Base-by-base conservation (phyloP, 2,329 filamentous ascomycete genomes). In the Penicillium occitanis region DNA sequence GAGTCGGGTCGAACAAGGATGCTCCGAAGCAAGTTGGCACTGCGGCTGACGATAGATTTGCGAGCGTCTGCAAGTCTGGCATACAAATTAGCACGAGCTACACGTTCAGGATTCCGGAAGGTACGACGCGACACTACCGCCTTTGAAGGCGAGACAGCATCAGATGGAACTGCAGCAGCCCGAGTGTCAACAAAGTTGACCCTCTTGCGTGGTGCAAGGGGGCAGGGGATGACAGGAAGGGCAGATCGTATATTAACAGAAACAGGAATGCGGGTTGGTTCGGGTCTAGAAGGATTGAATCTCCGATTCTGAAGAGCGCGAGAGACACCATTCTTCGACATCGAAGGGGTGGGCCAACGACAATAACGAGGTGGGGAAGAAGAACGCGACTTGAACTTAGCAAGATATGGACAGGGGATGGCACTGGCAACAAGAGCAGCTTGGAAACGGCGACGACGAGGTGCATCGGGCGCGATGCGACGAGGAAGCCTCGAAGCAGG, bases 251-350 rank as follows among this genome's bases (percentile, higher is more conserved):
- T 35, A 22, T 42, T 46, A 35, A 53, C 40, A 66, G 67, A 68
- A 65, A 70, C 42, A 40, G 71, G 68, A 19, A 72, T 68, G 65
- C 68, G 68, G 11, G 71, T 71, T 17, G 46, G 63, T 25, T 58
- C 10, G 8, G 64, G 44, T 30, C 57, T 44, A 30, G 48, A 50
- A 11, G 48, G 30, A 11, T 62, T 55, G 2, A 59, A 33, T 6
- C 44, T 46, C 19, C 65, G 53, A 22, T 66, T 66, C 7, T 59
- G 55, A 46, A 63, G 61, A 25, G 65, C 60, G 17, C 61, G 65
- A 33, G 33, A 50, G 35, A 66, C 65, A 11, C 65, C 65, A 28
- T 63, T 40, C 65, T 66, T 66, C 1, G 53, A 61, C 44, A 66
- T 51, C 8, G 65, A 66, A 33, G 65, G 65, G 1, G 59, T 63